These are phyloP conservation scores for Dactylellina sp. DNA, from an alignment of 2,329 filamentous ascomycete genomes.

Conservation along the genomic window DNA sequence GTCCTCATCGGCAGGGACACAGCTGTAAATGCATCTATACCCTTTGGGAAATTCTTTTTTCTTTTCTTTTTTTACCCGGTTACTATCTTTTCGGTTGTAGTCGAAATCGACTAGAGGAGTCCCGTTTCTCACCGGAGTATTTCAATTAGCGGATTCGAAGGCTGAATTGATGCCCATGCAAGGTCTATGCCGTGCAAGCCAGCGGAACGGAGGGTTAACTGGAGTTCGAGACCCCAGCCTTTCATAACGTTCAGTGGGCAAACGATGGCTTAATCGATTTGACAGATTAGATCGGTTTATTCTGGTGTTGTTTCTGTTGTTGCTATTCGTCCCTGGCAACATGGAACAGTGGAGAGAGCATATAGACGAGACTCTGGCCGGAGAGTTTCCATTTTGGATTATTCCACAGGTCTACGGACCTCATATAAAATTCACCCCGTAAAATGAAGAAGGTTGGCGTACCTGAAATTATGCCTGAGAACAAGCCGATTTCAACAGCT, in stretches of 20 bases:
- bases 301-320: neutral
- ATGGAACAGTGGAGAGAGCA: no score
- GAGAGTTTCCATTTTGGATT: neutral
- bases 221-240: conserved; percentile 16
- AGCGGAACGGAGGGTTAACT: conserved; percentile 11
- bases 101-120: conserved; percentile 1
- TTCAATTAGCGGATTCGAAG: conserved; percentile 1
- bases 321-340: no score
- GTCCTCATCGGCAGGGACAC: neutral
- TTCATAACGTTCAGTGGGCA: neutral
- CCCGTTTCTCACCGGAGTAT: conserved; percentile 6
- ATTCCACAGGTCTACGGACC: neutral
- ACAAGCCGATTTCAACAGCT: neutral
- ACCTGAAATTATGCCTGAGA: neutral
- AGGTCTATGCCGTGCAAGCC: neutral
- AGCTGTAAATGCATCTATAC: conserved; percentile 11
- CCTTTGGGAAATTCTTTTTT: neutral
- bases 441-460: conserved; percentile 11
- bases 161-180: neutral
- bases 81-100: neutral
- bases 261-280: no score
- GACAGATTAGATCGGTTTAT: no score
- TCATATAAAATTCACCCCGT: neutral
- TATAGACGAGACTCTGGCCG: neutral
- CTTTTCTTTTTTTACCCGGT: neutral